Percentiles rank a stretch among this genome's conserved stretches.
Conservation (phyloP, 2,329 filamentous ascomycete genomes). For the Mycosphaerella sp. region DNA sequence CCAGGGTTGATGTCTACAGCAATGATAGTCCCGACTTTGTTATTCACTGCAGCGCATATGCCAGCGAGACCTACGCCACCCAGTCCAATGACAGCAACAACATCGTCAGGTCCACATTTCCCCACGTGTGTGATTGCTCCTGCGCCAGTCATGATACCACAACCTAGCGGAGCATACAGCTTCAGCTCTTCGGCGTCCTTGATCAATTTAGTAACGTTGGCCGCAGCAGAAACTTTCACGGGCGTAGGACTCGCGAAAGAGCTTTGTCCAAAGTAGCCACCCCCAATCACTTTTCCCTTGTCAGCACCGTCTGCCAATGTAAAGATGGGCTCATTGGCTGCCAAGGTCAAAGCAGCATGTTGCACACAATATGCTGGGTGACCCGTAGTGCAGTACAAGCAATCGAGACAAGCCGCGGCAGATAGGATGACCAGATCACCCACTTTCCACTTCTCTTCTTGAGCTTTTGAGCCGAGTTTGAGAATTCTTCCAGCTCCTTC, state of each 20-base stretch:
- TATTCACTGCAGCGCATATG: conserved; percentile 36
- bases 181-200: conserved; percentile 26
- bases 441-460: conserved; percentile 11
- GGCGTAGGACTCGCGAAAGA: conserved; percentile 33
- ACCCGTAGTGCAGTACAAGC: conserved; percentile 41
- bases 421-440: conserved; percentile 43
- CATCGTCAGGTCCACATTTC: conserved; percentile 25
- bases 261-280: conserved; percentile 38
- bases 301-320: conserved; percentile 13
- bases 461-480: conserved; percentile 15
- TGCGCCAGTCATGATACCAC: conserved; percentile 42
- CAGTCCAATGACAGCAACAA: conserved; percentile 37
- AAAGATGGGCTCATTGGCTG: conserved; percentile 22
- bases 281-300: conserved; percentile 19
- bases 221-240: conserved; percentile 29
- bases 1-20: conserved; percentile 43
- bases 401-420: conserved; percentile 40
- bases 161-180: conserved; percentile 39
- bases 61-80: conserved; percentile 41
- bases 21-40: conserved; percentile 36
- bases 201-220: conserved; percentile 25
- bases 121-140: conserved; percentile 39
- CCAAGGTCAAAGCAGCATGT: conserved; percentile 36
- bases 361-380: conserved; percentile 44
- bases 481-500: conserved; percentile 25